Base-by-base conservation (phyloP, 441 rosid genomes). In the Populus hybrid region DNA sequence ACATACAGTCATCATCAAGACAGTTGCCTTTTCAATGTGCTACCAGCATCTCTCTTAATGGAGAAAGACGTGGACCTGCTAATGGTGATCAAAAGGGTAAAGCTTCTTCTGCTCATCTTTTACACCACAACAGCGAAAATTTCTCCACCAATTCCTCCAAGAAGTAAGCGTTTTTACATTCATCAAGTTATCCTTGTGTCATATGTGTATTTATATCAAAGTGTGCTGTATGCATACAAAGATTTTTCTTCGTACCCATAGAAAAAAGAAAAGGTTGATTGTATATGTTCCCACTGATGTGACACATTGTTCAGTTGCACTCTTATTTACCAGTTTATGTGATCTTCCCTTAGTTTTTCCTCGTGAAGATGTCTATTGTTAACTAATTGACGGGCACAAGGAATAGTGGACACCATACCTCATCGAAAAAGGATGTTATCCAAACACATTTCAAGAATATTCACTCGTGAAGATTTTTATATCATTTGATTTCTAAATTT, bases 131-230 rank as follows among this genome's bases (percentile, higher is more conserved):
- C 73, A 82, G 77, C 65, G 84, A 82, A 20, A 40, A 69, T 75
- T 72, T 36, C 53, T 75, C 74, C 72, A 74, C 35, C 75, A 71
- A 53, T 35, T 70, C 20, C 68, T 65, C 76, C 69, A 74, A 77
- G 28, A 88, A 82, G 98, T 94, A 82, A 84, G 85, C 80, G 71
- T 64, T 64, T 31, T 80, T 73, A 73, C 50, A 9, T 65, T 63
- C 59, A 70, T 23, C 11, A 10, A 1, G 21, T 69, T 68, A 21
- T 74, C 35, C 67, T 12, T 53, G 69, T 64, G 28, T 73, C 70
- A n/a, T 16, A 64, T 29, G 18, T 63, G 1, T 71, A 35, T 68
- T 23, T 63, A 28, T 21, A 21, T 42, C 28, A 24, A 76, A 21
- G 36, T 59, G 36, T 59, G 9, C 18, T 20, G 11, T 68, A 9